Conservation (phyloP, 768 basidiomycete species). For the Serendipita sp. region DNA sequence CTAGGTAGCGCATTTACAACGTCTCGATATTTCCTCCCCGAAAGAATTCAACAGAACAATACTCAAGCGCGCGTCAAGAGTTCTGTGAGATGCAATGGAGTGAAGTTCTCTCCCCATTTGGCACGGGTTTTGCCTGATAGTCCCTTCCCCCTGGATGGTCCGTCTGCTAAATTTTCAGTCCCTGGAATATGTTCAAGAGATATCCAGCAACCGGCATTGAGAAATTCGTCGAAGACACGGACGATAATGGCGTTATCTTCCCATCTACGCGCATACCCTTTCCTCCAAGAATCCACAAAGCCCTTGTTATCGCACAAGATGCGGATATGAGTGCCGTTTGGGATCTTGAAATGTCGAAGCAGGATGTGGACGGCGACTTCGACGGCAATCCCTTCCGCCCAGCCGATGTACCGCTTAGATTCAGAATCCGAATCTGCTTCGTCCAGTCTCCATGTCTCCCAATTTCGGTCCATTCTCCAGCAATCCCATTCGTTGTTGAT, state of each 20-base stretch:
- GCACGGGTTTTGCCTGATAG: no score
- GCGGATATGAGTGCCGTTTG: not conserved
- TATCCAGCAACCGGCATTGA: not conserved
- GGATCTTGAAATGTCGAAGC: not conserved
- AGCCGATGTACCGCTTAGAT: not conserved
- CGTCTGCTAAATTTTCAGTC: not conserved
- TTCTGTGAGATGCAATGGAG: no score
- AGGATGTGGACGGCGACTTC: not conserved
- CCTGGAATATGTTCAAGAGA: not conserved
- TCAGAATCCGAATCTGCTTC: no score
- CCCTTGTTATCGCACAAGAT: not conserved
- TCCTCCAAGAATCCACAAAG: not conserved
- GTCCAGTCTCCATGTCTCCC: no score
- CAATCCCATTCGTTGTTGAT: not conserved
- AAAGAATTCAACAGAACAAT: no score
- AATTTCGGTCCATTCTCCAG: not conserved
- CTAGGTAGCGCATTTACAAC: no score
- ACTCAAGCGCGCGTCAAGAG: no score
- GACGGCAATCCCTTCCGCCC: not conserved
- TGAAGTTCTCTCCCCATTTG: no score
- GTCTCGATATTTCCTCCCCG: no score
- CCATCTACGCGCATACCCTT: not conserved
- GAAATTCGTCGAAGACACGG: not conserved
- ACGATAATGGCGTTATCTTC: not conserved
- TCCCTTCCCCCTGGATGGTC: not conserved